phyloP scores from a whole-genome alignment of 2,329 filamentous ascomycete genomes.

The Aspergillus brasiliensis region DNA sequence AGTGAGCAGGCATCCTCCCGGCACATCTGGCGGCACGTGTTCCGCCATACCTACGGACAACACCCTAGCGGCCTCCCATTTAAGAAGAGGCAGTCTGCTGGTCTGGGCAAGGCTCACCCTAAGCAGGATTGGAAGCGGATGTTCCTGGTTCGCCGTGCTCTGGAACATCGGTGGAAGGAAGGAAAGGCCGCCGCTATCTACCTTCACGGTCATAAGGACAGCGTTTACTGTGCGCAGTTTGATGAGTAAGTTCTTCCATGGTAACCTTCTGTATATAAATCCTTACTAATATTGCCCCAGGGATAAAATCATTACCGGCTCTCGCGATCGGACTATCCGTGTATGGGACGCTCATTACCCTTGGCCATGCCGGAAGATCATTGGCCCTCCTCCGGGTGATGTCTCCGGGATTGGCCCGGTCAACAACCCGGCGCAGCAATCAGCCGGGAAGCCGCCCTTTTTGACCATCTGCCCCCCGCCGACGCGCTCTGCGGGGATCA shows the following conservation, averaged over 20 bases:
- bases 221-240: conserved; percentile 97
- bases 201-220: conserved; percentile 89
- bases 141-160: conserved; percentile 72
- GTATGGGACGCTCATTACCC: conserved; percentile 90
- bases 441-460: conserved; percentile 45
- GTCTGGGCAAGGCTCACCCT: conserved; percentile 57
- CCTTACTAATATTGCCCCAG: conserved; percentile 52
- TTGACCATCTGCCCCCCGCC: conserved; percentile 52
- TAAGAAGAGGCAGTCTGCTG: conserved; percentile 54
- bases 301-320: conserved; percentile 94
- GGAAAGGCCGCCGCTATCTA: conserved; percentile 81
- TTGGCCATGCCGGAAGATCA: conserved; percentile 79
- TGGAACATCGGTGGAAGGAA: conserved; percentile 78
- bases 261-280: neutral
- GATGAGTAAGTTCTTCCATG: conserved; percentile 71
- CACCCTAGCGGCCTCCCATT: conserved; percentile 38
- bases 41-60: conserved; percentile 56
- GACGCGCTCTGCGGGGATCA: conserved; percentile 60
- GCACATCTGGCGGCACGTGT: conserved; percentile 65
- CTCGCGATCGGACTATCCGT: conserved; percentile 90
- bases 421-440: conserved; percentile 48
- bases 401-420: conserved; percentile 42
- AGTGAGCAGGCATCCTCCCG: conserved; percentile 56
- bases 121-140: conserved; percentile 83
- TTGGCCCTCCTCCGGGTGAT: conserved; percentile 71